Percentiles rank a stretch among this genome's conserved stretches.
These are phyloP conservation scores for Rhododendron simsii DNA, from an alignment of 148 eudicot species.

Conservation along the genomic window DNA sequence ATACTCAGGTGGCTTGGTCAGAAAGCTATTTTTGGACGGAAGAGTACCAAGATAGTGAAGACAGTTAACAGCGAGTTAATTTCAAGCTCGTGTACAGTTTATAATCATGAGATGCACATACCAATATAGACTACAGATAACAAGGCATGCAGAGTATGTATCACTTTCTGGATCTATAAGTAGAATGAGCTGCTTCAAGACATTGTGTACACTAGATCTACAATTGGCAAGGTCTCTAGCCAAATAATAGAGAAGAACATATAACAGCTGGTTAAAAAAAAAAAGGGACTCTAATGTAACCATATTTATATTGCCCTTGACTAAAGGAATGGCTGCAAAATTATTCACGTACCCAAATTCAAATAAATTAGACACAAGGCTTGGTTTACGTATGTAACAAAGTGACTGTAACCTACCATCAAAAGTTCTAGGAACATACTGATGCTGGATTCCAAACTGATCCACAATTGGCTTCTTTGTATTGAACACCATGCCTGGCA, in stretches of 20 bases:
- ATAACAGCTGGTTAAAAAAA: neutral
- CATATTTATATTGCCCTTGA: neutral
- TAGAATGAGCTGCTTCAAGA: neutral
- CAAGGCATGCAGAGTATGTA: neutral
- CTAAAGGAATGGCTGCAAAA: neutral
- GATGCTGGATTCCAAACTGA: slow-evolving; percentile 71
- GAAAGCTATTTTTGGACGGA: neutral
- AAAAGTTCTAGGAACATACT: slow-evolving; percentile 35
- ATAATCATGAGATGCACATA: neutral
- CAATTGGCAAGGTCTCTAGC: neutral
- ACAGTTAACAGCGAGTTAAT: neutral
- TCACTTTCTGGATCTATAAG: neutral
- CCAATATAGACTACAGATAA: neutral
- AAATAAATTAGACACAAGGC: neutral
- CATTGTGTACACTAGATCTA: neutral
- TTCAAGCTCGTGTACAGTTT: neutral
- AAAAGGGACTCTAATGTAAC: neutral
- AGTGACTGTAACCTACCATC: neutral
- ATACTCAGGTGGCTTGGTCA: neutral
- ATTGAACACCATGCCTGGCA: slow-evolving; percentile 92
- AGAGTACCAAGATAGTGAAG: neutral
- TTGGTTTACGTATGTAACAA: neutral
- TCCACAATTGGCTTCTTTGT: slow-evolving; percentile 74
- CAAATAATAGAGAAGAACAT: neutral
- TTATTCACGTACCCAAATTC: neutral